A percentile compares a stretch with the other conserved stretches of the same genome.
Evolutionary conservation across 139 green algal species (phyloP).

Genomic region (Micractinium sp.): DNA sequence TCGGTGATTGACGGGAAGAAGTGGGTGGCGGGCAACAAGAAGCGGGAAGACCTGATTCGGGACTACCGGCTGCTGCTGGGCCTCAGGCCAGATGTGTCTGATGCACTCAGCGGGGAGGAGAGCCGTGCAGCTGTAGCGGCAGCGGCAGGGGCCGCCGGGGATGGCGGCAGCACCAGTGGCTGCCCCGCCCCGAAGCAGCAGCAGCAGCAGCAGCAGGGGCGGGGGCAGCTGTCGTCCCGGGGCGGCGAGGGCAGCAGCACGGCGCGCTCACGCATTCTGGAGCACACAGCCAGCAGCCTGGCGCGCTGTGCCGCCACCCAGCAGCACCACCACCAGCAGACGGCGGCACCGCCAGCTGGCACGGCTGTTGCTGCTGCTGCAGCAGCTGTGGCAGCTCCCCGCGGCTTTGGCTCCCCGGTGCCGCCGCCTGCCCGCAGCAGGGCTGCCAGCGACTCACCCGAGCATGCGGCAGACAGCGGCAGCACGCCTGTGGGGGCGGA

Average conservation of each 20-base stretch:
- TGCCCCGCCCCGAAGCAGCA: neutral
- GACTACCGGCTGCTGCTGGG: constrained; percentile 54
- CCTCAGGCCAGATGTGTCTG: neutral
- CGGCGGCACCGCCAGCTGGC: neutral
- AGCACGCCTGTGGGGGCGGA: constrained; percentile 22
- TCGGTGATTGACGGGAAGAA: constrained; percentile 42
- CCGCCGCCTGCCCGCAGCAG: neutral
- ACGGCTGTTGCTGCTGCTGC: neutral
- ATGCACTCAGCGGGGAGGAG: neutral
- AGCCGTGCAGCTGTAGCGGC: neutral
- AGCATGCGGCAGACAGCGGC: neutral
- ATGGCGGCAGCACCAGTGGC: neutral
- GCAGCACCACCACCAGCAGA: neutral
- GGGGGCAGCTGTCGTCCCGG: too few relatives aligned
- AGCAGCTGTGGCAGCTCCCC: neutral
- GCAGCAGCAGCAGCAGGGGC: neutral
- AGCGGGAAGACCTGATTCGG: constrained; percentile 56
- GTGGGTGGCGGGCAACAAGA: constrained; percentile 57
- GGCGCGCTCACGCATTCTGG: constrained; percentile 12
- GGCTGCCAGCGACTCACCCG: neutral
- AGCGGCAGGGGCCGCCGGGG: neutral
- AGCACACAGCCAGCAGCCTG: constrained; percentile 21
- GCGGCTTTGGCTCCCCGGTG: constrained; percentile 18
- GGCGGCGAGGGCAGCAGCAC: neutral
- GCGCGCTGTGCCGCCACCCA: constrained; percentile 4